Conservation (phyloP, 2,329 filamentous ascomycete genomes). For the Hortaea werneckii region DNA sequence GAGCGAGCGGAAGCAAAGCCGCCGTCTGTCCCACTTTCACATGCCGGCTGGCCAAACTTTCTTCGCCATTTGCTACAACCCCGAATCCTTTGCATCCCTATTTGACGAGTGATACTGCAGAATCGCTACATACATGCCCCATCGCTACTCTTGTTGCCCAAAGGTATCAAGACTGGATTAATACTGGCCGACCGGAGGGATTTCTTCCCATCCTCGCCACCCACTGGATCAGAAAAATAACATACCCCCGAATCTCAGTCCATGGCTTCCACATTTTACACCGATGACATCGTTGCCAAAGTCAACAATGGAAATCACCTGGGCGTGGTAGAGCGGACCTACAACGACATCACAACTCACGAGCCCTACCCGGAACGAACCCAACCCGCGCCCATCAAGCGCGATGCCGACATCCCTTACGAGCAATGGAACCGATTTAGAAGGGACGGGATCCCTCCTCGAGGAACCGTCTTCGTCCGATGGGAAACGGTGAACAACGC, state of each 20-base stretch:
- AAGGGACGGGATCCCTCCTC: slow-evolving; percentile 38
- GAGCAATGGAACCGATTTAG: slow-evolving; percentile 31
- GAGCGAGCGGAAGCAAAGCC: background rate
- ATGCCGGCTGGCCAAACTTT: background rate
- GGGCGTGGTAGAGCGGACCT: slow-evolving; percentile 36
- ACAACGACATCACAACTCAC: slow-evolving; percentile 36
- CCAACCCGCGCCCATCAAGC: slow-evolving; percentile 21
- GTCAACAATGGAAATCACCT: slow-evolving; percentile 16
- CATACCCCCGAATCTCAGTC: background rate
- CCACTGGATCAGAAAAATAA: background rate
- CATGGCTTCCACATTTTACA: slow-evolving; percentile 13
- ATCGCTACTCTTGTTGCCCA: no score
- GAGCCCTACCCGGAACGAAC: slow-evolving; percentile 31
- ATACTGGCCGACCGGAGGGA: no score
- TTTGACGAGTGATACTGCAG: no score
- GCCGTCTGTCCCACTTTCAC: background rate
- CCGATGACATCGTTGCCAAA: slow-evolving; percentile 20
- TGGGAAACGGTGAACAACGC: slow-evolving; percentile 35
- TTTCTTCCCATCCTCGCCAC: background rate
- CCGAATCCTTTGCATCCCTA: no score
- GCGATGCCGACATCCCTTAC: slow-evolving; percentile 22
- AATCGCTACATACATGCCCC: no score
- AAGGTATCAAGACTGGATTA: no score
- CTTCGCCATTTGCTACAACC: background rate
- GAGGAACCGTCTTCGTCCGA: slow-evolving; percentile 41